A percentile compares a stretch with the other conserved stretches of the same genome.
These are phyloP conservation scores for Fusarium foetens DNA, from an alignment of 2,329 filamentous ascomycete genomes.

Conservation along the genomic window DNA sequence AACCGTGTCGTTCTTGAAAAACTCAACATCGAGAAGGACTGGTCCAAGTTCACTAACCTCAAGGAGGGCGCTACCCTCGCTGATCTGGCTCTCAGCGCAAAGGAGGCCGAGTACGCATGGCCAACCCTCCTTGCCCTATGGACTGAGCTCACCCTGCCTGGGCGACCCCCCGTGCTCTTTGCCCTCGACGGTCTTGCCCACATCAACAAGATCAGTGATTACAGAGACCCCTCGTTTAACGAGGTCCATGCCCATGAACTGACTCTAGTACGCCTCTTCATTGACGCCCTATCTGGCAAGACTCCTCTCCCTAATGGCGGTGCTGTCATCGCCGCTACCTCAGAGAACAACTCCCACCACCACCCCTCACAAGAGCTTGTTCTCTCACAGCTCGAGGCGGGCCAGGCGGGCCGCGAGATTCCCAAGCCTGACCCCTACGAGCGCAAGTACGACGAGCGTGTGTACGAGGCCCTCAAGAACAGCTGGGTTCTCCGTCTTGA, in stretches of 20 bases:
- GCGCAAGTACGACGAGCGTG: slow-evolving; percentile 66
- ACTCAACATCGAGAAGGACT: slow-evolving; percentile 57
- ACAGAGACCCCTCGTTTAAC: slow-evolving; percentile 76
- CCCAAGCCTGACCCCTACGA: slow-evolving; percentile 63
- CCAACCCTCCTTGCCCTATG: slow-evolving; percentile 83
- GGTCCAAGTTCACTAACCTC: slow-evolving; percentile 56
- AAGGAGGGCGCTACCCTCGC: slow-evolving; percentile 71
- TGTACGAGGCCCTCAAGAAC: slow-evolving; percentile 62
- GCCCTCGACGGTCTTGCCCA: slow-evolving; percentile 82
- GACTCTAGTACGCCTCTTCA: slow-evolving; percentile 77
- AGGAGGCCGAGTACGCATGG: slow-evolving; percentile 82
- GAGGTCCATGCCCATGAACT: slow-evolving; percentile 89
- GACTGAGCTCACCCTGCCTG: slow-evolving; percentile 74
- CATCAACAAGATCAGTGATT: slow-evolving; percentile 81
- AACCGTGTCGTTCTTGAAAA: slow-evolving; percentile 73
- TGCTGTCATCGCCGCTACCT: slow-evolving; percentile 78
- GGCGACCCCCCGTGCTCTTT: slow-evolving; percentile 72
- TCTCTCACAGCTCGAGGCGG: slow-evolving; percentile 66
- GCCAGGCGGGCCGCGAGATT: slow-evolving; percentile 50
- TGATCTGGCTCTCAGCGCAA: slow-evolving; percentile 75
- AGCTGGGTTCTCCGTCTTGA: slow-evolving; percentile 67
- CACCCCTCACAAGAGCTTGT: slow-evolving; percentile 75
- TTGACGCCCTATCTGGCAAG: slow-evolving; percentile 74
- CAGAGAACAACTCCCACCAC: slow-evolving; percentile 73
- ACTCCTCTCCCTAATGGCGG: slow-evolving; percentile 75